Evolutionary conservation across 2,329 filamentous ascomycete genomes (phyloP), one percentile per base, ranked within the genome.

Genomic region (Cladosporium sp.): DNA sequence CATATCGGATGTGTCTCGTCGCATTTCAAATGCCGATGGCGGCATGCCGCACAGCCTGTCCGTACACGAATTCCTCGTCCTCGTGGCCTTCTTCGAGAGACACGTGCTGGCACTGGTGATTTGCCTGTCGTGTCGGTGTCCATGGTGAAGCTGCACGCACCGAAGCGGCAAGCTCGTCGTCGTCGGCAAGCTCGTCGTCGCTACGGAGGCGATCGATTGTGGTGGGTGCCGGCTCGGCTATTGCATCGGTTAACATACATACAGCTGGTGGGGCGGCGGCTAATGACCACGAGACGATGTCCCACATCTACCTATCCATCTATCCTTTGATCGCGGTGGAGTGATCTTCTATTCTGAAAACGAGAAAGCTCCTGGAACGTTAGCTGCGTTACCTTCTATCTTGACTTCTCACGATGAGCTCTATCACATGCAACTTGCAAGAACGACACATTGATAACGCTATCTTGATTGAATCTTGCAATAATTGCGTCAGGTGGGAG

Each of bases 21-120:
- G 63, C 78, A 80, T 67, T 80, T 80, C 63, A 79, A 75, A 59
- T 78, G 73, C 59, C 78, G 70, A 59, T 73, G 73, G 51, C 77
- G 75, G 64, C 78, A 80, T 14, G 30, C 19, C 67, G 58, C 68
- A 67, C 62, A 60, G 58, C 76, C 76, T 54, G 76, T 78, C 38
- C 73, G 76, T 39, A 75, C 77, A 37, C 77, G 72, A 59, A 79
- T 65, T 11, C 76, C 77, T 59, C 72, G 70, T 39, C 76, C 75
- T 51, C 77, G 71, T 51, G 75, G 74, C 61, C 76, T 77, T 49
- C 75, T 43, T 14, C 40, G 42, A 28, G 52, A 34, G 36, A 38
- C 36, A 19, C 45, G 30, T 36, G 55, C 25, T 28, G 40, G 42
- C 34, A 22, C 22, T 9, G 52, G 36, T 12, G n/a, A 30, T 19